Evolutionary conservation across 2,329 filamentous ascomycete species (phyloP), one percentile per base, ranked within the genome.

Genomic region (Knufia fluminis): DNA sequence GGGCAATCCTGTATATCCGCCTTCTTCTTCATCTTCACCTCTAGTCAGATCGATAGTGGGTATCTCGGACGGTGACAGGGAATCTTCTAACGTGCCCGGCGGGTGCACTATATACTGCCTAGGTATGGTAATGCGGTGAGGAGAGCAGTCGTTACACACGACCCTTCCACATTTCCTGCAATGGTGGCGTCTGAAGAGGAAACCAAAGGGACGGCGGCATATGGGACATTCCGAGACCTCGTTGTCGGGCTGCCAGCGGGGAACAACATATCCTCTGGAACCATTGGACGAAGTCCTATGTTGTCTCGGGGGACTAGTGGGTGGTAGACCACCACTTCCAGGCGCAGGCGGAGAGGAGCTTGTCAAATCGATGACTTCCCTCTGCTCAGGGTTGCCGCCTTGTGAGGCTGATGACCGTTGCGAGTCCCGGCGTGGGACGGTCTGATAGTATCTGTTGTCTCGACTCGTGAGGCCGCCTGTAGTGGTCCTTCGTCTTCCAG

Each of bases 131-230:
- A 97, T 97, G 53, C 89, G 80, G 66, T 97, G 91, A 2, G 91
- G 91, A 2, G 91, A 96, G 69, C 91, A 97, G 17, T 80, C 75
- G 51, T 83, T 82, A 67, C 91, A 97, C 20, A 97, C 91, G 7
- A 97, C 90, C 53, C 89, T 76, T 40, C 91, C 91, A 64, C 91
- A 97, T 77, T 95, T 96, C 78, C 90, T 80, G 74, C 91, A 97
- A 64, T 97, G 91, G 68, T 97, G 91, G 64, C 94, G 94, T 54
- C 91, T 77, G 62, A 87, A 82, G 70, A 88, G 87, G 59, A 94
- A 84, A 63, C 79, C 86, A 62, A 97, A 97, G 42, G 82, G 78
- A 0, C 78, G 78, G 46, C 74, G 72, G 63, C 91, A 97, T 51
- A 96, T 94, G 1, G 89, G 87, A 64, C 91, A 97, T 54, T 81